Evolutionary conservation across 2,329 filamentous ascomycete species (phyloP), one percentile per base, ranked within the genome.

Genomic region (Stemphylium vesicarium): DNA sequence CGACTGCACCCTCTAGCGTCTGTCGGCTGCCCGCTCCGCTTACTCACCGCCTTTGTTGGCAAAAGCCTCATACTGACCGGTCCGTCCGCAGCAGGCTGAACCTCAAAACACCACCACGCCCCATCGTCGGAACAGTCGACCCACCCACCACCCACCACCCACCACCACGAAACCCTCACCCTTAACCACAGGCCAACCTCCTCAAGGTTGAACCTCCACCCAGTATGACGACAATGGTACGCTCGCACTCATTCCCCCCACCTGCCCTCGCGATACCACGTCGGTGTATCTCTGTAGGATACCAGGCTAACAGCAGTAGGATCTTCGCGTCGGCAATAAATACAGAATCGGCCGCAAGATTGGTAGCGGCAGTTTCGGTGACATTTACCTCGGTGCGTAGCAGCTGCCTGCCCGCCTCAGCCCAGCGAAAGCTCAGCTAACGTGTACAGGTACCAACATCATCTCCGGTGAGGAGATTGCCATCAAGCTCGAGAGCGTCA

Each of bases 331-430:
- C 80, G 95, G 95, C 80, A 98, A 98, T 80, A 98, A 99, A 77
- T 99, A 99, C 87, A 92, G 95, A 72, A 98, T 99, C 79, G 95
- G 95, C 78, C 92, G 95, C 72, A 99, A 99, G 86, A 99, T 99
- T 74, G 95, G 95, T 70, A 96, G 92, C 69, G 95, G 95, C 68
- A 93, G 89, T 74, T 99, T 99, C 78, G 95, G 95, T 82, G 95
- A 98, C 72, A 98, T 99, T 76, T 99, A 98, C 80, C 88, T 98
- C 50, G 86, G 86, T 88, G 78, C 66, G 83, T 62, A 43, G 35
- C 24, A 43, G 40, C 43, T 45, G 46, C 50, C 44, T 24, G 20
- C 41, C 43, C 10, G 15, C 35, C 26, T 10, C 4, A 16, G 1
- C 29, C 29, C n/a, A n/a, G n/a, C n/a, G n/a, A n/a, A n/a, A n/a